These are phyloP conservation scores for Malus hybrid DNA, from an alignment of 331 rosid species.

Conservation along the genomic window DNA sequence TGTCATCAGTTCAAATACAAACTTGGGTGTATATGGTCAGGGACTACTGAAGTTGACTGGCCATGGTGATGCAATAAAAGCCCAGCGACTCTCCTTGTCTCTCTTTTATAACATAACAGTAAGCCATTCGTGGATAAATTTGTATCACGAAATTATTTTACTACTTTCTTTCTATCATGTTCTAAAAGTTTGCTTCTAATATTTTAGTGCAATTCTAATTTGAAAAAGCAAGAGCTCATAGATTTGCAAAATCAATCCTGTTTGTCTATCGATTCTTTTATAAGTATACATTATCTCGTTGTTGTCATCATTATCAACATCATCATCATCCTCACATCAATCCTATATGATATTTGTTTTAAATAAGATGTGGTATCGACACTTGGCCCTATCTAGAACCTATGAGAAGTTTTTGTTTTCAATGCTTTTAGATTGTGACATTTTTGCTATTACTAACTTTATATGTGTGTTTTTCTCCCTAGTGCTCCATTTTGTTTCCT, in stretches of 20 bases:
- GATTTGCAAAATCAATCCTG: background rate
- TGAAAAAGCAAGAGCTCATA: background rate
- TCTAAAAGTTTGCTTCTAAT: background rate
- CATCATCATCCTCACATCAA: background rate
- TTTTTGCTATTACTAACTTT: background rate
- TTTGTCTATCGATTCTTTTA: background rate
- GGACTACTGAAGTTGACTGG: slow-evolving; percentile 87
- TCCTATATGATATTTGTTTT: too few species aligned
- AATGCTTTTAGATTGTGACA: background rate
- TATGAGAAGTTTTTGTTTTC: background rate
- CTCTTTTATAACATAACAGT: slow-evolving; percentile 98
- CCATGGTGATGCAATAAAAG: slow-evolving; percentile 85
- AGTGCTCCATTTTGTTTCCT: background rate
- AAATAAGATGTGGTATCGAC: too few species aligned
- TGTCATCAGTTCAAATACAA: slow-evolving; percentile 71
- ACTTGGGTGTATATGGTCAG: slow-evolving; percentile 96
- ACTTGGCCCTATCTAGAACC: background rate
- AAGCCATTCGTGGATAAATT: slow-evolving; percentile 28
- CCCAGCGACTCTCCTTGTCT: slow-evolving; percentile 92
- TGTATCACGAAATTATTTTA: background rate
- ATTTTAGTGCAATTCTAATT: background rate
- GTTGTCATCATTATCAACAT: background rate
- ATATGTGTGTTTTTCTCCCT: background rate
- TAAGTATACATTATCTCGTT: background rate
- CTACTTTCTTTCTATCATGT: background rate